Conservation (phyloP, 352 stramenopile genomes). For the Phytophthora aleatoria region DNA sequence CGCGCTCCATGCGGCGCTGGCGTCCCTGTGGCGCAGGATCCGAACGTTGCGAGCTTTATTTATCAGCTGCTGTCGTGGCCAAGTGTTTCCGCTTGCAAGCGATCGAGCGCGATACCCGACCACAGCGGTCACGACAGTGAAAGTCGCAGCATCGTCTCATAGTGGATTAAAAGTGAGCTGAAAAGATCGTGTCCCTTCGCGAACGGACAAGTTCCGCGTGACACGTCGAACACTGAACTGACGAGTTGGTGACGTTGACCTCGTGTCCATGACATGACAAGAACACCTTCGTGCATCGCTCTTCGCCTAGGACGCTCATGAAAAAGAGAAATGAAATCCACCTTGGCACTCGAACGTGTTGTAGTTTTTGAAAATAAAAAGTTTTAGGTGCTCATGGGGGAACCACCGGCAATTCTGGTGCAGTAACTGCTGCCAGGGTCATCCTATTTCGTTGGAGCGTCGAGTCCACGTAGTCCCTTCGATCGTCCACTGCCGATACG, state of each 20-base stretch:
- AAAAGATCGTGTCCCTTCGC: slow-evolving; percentile 16
- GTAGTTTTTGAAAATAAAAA: not conserved
- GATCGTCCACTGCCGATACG: slow-evolving; percentile 37
- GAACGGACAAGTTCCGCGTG: not conserved
- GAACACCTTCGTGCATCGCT: not conserved
- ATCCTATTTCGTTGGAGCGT: slow-evolving; percentile 6
- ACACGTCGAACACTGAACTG: slow-evolving; percentile 11
- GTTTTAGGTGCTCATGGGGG: not conserved
- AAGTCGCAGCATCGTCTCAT: slow-evolving; percentile 4
- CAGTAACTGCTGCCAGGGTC: not conserved
- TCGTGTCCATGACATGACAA: not conserved
- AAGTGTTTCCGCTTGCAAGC: slow-evolving; percentile 24
- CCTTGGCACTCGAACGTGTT: not conserved
- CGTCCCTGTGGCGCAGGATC: slow-evolving; percentile 5
- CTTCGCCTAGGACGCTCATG: not conserved
- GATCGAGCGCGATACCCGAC: slow-evolving; percentile 12
- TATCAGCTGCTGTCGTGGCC: slow-evolving; percentile 13
- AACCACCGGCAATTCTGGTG: not conserved
- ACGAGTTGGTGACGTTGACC: not conserved
- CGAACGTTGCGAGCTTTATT: slow-evolving; percentile 17
- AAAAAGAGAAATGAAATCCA: not conserved
- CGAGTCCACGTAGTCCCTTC: slow-evolving; percentile 13
- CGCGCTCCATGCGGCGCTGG: slow-evolving; percentile 13
- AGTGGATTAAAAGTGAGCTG: slow-evolving; percentile 13
- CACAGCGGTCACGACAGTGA: not conserved